These are phyloP conservation scores for Trypanosoma boissoni DNA, from an alignment of 208 protist species.

Conservation along the genomic window DNA sequence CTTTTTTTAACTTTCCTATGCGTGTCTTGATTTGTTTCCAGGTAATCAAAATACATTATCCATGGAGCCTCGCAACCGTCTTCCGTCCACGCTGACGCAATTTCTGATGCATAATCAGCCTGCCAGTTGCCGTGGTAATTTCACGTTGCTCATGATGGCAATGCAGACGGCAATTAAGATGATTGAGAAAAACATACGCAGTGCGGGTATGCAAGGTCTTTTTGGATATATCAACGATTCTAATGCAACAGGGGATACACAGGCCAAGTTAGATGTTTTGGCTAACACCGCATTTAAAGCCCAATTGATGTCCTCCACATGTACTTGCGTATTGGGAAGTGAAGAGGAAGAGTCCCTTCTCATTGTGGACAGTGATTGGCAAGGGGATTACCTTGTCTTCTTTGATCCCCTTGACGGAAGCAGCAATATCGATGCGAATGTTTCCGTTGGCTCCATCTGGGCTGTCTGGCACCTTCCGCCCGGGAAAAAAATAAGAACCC, in stretches of 20 bases:
- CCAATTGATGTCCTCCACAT: constrained; percentile 71
- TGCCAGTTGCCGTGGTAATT: constrained; percentile 67
- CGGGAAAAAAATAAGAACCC: constrained; percentile 70
- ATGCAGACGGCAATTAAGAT: constrained; percentile 88
- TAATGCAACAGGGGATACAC: constrained; percentile 81
- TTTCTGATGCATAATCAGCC: constrained; percentile 85
- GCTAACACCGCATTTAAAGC: constrained; percentile 87
- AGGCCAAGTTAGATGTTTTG: constrained; percentile 87
- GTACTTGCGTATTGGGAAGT: constrained; percentile 68
- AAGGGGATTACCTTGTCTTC: constrained; percentile 91
- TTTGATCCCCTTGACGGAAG: constrained; percentile 97
- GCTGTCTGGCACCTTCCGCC: constrained; percentile 82
- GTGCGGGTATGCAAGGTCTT: constrained; percentile 78
- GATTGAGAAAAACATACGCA: constrained; percentile 83
- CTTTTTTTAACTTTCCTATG: constrained; percentile 10
- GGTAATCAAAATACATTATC: background rate
- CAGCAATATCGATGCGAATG: constrained; percentile 97
- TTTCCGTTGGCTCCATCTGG: constrained; percentile 95
- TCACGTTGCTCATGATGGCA: constrained; percentile 90
- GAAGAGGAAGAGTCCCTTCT: constrained; percentile 85
- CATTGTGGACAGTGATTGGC: constrained; percentile 47
- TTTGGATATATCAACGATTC: constrained; percentile 69
- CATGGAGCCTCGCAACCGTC: constrained; percentile 14
- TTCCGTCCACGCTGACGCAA: constrained; percentile 75
- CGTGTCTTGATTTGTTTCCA: constrained; percentile 7